These are phyloP conservation scores for Saxophila tyrrhenica DNA, from an alignment of 495 filamentous ascomycete genomes.

Conservation along the genomic window DNA sequence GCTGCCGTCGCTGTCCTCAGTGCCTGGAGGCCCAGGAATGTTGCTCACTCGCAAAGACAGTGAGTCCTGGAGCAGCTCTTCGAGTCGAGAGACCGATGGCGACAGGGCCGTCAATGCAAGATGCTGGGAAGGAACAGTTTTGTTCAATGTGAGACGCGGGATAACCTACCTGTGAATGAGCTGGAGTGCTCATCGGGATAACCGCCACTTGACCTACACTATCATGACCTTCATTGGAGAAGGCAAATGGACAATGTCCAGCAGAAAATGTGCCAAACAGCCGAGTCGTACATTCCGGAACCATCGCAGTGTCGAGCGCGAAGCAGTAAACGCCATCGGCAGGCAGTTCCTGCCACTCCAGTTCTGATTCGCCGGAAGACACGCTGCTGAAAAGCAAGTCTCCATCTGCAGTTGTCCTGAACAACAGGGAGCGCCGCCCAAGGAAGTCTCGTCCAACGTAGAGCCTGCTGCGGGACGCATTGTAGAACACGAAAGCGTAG, in stretches of 20 bases:
- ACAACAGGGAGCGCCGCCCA: constrained; percentile 72
- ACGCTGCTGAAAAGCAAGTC: constrained; percentile 65
- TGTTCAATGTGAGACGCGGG: constrained; percentile 21
- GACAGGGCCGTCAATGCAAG: constrained; percentile 38
- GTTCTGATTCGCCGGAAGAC: constrained; percentile 38
- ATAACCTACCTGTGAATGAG: constrained; percentile 19
- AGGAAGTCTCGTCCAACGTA: constrained; percentile 80
- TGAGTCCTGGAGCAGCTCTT: constrained; percentile 49
- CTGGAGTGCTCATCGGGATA: background rate
- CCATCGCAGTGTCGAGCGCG: constrained; percentile 34
- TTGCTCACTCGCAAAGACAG: constrained; percentile 53
- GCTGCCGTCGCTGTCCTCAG: constrained; percentile 15
- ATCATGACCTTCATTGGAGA: background rate
- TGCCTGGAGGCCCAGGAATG: constrained; percentile 44
- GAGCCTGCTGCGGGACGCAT: constrained; percentile 45
- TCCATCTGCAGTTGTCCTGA: constrained; percentile 33
- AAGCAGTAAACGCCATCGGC: constrained; percentile 64
- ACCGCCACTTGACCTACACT: background rate
- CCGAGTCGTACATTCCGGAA: background rate
- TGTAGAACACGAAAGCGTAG: constrained; percentile 84
- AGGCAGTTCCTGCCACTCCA: constrained; percentile 65
- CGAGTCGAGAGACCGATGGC: constrained; percentile 44
- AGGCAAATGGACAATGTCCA: background rate
- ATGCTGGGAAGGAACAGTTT: background rate
- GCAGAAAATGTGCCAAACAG: background rate